Evolutionary conservation across 2,329 filamentous ascomycete species (phyloP).

Genomic region (Cercospora sp.): DNA sequence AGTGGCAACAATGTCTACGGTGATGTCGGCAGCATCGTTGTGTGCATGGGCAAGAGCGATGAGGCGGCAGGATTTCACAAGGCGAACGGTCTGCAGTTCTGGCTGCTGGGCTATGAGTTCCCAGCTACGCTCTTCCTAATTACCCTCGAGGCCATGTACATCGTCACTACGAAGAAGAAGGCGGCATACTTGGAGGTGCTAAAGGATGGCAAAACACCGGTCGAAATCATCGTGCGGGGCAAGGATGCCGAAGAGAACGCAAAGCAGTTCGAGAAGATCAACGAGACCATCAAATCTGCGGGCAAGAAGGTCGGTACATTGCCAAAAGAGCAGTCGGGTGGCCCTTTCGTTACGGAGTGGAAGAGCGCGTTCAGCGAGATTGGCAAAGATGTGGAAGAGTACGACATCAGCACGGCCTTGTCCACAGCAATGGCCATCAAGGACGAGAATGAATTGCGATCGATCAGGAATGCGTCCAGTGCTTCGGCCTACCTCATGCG

Average conservation of each 20-base stretch:
- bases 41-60: constrained; percentile 93
- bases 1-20: constrained; percentile 80
- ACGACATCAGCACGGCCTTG: constrained; percentile 79
- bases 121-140: constrained; percentile 93
- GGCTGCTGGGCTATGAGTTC: constrained; percentile 98
- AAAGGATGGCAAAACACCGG: constrained; percentile 82
- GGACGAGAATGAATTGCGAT: constrained; percentile 88
- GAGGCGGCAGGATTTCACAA: constrained; percentile 87
- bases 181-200: constrained; percentile 90
- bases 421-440: constrained; percentile 89
- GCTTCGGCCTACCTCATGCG: constrained; percentile 94
- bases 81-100: constrained; percentile 96
- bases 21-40: constrained; percentile 80
- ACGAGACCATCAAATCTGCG: constrained; percentile 81
- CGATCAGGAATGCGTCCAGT: constrained; percentile 90
- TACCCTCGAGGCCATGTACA: constrained; percentile 82
- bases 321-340: constrained; percentile 77
- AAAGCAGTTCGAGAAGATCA: constrained; percentile 80
- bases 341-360: constrained; percentile 96
- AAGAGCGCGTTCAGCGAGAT: constrained; percentile 76
- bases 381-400: constrained; percentile 82
- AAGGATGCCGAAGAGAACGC: constrained; percentile 91
- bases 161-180: constrained; percentile 97
- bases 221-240: constrained; percentile 87
- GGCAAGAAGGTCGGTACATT: constrained; percentile 91